Conservation (phyloP, 768 basidiomycete species). For the Mycena haematopus region DNA sequence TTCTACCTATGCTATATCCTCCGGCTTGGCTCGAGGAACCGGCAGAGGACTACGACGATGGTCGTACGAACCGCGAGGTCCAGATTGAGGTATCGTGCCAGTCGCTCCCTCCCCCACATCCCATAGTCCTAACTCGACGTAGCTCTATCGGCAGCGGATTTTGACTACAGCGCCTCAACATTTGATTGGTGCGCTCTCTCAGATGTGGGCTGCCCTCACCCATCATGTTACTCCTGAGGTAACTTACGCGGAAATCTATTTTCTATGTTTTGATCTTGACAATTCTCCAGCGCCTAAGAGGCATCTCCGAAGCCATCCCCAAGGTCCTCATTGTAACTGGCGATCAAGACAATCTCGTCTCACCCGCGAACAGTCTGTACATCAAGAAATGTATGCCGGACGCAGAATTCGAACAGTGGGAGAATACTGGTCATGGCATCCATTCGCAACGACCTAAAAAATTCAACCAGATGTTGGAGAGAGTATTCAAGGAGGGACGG, state of each 20-base stretch:
- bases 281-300: conserved; percentile 44
- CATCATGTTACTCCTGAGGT: conserved; percentile 56
- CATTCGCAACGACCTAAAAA: conserved; percentile 53
- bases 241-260: not conserved
- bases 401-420: conserved; percentile 61
- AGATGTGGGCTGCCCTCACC: conserved; percentile 71
- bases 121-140: not conserved
- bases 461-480: conserved; percentile 63
- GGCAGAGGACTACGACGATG: conserved; percentile 57
- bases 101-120: too few relatives aligned
- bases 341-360: conserved; percentile 66
- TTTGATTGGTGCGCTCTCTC: conserved; percentile 68
- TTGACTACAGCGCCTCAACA: conserved; percentile 62
- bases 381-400: conserved; percentile 70
- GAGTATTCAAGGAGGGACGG: conserved; percentile 57
- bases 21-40: conserved; percentile 62
- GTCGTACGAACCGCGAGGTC: conserved; percentile 69
- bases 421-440: conserved; percentile 69
- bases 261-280: not conserved
- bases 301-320: conserved; percentile 61
- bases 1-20: conserved; percentile 67
- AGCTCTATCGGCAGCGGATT: conserved; percentile 57
- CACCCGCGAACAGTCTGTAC: conserved; percentile 52
- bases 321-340: conserved; percentile 75
- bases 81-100: conserved; percentile 56